These are phyloP conservation scores for Beauveria sp. DNA, from an alignment of 2,329 filamentous ascomycete species.

Conservation along the genomic window DNA sequence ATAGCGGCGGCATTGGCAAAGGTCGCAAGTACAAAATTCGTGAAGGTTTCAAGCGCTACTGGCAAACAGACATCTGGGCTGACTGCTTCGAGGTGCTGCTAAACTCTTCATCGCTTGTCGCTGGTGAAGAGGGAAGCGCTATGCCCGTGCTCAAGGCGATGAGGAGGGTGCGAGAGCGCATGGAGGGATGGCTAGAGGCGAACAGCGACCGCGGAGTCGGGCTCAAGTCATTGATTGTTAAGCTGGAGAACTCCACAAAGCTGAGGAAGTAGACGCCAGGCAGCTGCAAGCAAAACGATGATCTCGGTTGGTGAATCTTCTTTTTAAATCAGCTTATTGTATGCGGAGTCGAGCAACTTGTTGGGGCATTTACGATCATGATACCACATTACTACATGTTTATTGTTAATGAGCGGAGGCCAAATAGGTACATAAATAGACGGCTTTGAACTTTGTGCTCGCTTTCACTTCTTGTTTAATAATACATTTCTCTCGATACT, in stretches of 20 bases:
- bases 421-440: not conserved
- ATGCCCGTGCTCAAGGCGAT: conserved; percentile 71
- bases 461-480: not conserved
- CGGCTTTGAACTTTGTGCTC: not conserved
- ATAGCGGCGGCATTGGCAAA: conserved; percentile 48
- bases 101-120: conserved; percentile 66
- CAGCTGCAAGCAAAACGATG: not conserved
- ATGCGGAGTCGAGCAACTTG: not conserved
- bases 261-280: conserved; percentile 20
- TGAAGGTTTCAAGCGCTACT: conserved; percentile 86
- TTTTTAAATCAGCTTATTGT: not conserved
- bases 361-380: not conserved
- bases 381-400: conserved; percentile 4
- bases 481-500: not conserved
- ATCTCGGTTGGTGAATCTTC: not conserved
- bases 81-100: conserved; percentile 78
- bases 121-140: conserved; percentile 53
- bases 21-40: conserved; percentile 70
- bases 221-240: conserved; percentile 61
- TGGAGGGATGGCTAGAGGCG: conserved; percentile 75
- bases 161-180: conserved; percentile 60
- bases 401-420: not conserved
- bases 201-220: conserved; percentile 77
- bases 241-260: conserved; percentile 47
- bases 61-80: conserved; percentile 88